Conservation (phyloP, 2,329 filamentous ascomycete species). For the Alternaria arbusti region DNA sequence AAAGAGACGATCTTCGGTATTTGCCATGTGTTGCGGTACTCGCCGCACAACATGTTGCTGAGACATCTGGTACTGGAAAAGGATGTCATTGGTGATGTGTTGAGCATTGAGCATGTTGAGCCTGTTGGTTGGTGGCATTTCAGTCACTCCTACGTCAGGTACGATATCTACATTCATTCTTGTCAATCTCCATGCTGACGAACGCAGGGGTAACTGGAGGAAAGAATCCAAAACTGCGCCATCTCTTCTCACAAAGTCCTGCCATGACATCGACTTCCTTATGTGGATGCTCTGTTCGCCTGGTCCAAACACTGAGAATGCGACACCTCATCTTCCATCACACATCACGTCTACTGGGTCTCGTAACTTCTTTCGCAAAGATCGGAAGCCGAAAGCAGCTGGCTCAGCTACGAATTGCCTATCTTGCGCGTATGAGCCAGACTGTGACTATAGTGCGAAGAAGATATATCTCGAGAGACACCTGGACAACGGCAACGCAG, state of each 20-base stretch:
- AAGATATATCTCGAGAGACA: conserved; percentile 78
- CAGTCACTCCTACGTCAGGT: conserved; percentile 63
- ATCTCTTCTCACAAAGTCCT: conserved; percentile 90
- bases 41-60: conserved; percentile 86
- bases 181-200: not conserved
- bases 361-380: conserved; percentile 77
- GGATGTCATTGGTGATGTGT: conserved; percentile 78
- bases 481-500: conserved; percentile 69
- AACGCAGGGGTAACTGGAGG: conserved; percentile 82
- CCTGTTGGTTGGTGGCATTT: conserved; percentile 98
- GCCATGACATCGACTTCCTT: conserved; percentile 92
- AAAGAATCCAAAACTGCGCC: conserved; percentile 77
- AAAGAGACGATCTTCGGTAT: conserved; percentile 74
- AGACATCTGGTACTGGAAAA: conserved; percentile 78
- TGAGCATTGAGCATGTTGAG: conserved; percentile 89
- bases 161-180: too few relatives aligned
- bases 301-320: conserved; percentile 47
- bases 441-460: conserved; percentile 85
- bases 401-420: conserved; percentile 86
- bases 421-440: conserved; percentile 73
- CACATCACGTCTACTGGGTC: conserved; percentile 77
- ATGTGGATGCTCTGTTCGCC: conserved; percentile 89
- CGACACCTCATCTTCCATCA: conserved; percentile 73
- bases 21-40: conserved; percentile 92
- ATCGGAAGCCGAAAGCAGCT: conserved; percentile 76